Percentiles rank a stretch among this genome's conserved stretches.
Conservation (phyloP, 1,284 basidiomycete genomes). For the Clitocybe nebularis region DNA sequence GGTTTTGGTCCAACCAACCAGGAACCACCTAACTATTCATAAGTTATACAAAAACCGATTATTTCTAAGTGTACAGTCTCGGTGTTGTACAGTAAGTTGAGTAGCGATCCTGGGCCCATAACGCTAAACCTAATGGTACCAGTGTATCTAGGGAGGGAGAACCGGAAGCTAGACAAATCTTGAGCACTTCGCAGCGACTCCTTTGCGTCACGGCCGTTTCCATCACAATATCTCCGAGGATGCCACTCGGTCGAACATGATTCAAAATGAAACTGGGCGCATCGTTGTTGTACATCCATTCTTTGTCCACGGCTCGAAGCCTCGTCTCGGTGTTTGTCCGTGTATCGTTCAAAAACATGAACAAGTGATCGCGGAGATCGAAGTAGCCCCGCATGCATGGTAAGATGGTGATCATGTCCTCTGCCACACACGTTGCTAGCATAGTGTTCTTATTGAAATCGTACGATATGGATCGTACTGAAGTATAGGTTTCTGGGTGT, state of each 20-base stretch:
- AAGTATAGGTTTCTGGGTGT: not conserved
- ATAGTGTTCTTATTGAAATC: not conserved
- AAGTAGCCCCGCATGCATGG: slow-evolving; percentile 4
- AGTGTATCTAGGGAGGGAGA: slow-evolving; percentile 7
- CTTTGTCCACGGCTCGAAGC: slow-evolving; percentile 9
- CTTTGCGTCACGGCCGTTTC: not conserved
- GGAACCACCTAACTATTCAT: too few species aligned
- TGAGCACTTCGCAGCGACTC: not conserved
- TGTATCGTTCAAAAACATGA: slow-evolving; percentile 7
- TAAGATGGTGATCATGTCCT: not conserved
- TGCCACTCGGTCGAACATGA: not conserved
- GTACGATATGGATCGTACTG: slow-evolving; percentile 10
- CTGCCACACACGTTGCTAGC: slow-evolving; percentile 1
- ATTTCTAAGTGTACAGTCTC: not conserved
- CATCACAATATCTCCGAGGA: slow-evolving; percentile 1
- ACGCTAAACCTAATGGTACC: slow-evolving; percentile 11
- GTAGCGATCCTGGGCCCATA: slow-evolving; percentile 12
- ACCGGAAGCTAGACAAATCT: not conserved
- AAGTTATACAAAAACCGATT: too few species aligned
- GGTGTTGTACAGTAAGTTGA: slow-evolving; percentile 9
- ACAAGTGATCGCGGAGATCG: slow-evolving; percentile 3
- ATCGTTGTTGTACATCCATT: slow-evolving; percentile 14
- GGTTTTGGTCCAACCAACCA: too few species aligned
- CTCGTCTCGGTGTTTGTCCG: not conserved
- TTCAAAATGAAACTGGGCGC: slow-evolving; percentile 15